Conservation (phyloP, 768 basidiomycete species). For the Psilocybe cubensis region DNA sequence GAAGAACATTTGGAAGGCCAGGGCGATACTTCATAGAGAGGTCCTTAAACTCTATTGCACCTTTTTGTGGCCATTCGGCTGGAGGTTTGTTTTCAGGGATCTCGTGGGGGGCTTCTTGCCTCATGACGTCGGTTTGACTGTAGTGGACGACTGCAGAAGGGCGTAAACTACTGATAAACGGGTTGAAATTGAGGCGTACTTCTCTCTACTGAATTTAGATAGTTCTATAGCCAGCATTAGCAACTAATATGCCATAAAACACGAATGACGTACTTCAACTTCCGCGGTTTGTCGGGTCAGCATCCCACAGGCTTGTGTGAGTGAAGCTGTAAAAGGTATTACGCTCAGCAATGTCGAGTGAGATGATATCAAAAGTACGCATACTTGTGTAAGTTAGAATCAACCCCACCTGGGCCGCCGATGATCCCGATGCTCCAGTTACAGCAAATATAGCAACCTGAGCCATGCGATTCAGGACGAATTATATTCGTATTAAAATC, state of each 20-base stretch:
- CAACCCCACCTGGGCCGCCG: slow-evolving; percentile 71
- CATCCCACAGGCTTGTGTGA: slow-evolving; percentile 56
- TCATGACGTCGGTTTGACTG: slow-evolving; percentile 50
- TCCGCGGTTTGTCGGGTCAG: slow-evolving; percentile 66
- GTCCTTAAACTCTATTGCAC: slow-evolving; percentile 64
- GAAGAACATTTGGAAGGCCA: slow-evolving; percentile 73
- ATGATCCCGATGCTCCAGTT: slow-evolving; percentile 55
- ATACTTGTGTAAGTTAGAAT: slow-evolving; percentile 68
- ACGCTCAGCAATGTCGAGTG: neutral
- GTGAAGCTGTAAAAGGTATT: slow-evolving; percentile 36
- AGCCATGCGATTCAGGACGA: neutral
- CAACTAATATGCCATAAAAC: neutral
- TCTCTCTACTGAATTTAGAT: slow-evolving; percentile 70
- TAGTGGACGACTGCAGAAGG: slow-evolving; percentile 53
- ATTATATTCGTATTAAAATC: neutral
- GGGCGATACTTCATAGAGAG: slow-evolving; percentile 67
- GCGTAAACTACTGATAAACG: neutral
- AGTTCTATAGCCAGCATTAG: slow-evolving; percentile 43
- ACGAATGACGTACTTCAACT: slow-evolving; percentile 50
- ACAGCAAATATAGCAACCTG: slow-evolving; percentile 72
- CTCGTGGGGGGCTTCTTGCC: slow-evolving; percentile 69
- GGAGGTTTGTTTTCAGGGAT: slow-evolving; percentile 58
- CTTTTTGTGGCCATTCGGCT: slow-evolving; percentile 63
- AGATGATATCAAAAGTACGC: neutral
- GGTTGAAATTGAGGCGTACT: slow-evolving; percentile 29